Percentiles rank a stretch among this genome's conserved stretches.
Evolutionary conservation across 495 filamentous ascomycete species (phyloP).

Genomic region (Filosporella fistucella): DNA sequence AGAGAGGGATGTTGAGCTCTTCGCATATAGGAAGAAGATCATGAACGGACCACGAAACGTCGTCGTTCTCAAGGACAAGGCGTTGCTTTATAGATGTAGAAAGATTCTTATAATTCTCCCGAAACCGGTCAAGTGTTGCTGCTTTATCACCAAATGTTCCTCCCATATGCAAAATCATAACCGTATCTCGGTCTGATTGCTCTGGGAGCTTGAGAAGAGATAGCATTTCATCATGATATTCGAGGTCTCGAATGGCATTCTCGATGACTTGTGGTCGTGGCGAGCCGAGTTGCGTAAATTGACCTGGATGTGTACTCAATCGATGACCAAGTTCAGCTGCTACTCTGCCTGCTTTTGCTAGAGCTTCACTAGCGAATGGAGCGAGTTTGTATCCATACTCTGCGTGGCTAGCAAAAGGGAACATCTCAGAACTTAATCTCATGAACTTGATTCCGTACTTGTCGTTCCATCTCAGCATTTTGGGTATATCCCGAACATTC

Average conservation of each 20-base stretch:
- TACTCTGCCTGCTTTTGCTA: slow-evolving; percentile 72
- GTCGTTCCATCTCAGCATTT: slow-evolving; percentile 91
- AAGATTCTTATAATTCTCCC: slow-evolving; percentile 67
- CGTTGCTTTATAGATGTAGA: slow-evolving; percentile 69
- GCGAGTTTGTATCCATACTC: slow-evolving; percentile 85
- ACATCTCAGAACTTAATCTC: slow-evolving; percentile 92
- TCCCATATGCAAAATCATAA: slow-evolving; percentile 95
- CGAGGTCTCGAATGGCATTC: slow-evolving; percentile 74
- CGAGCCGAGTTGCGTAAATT: slow-evolving; percentile 86
- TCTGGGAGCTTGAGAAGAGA: slow-evolving; percentile 70
- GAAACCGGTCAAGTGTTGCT: slow-evolving; percentile 77
- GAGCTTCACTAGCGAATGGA: slow-evolving; percentile 75
- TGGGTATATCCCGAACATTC: slow-evolving; percentile 78
- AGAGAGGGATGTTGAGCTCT: slow-evolving; percentile 87
- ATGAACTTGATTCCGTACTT: slow-evolving; percentile 90
- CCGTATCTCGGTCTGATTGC: slow-evolving; percentile 80
- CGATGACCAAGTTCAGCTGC: slow-evolving; percentile 80
- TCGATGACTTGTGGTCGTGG: slow-evolving; percentile 70
- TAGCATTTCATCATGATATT: slow-evolving; percentile 86
- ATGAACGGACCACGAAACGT: slow-evolving; percentile 84
- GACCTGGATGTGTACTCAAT: slow-evolving; percentile 83
- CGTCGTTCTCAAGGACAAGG: slow-evolving; percentile 91
- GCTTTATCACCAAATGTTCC: slow-evolving; percentile 86
- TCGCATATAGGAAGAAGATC: slow-evolving; percentile 89
- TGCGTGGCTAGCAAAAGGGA: slow-evolving; percentile 86